These are phyloP conservation scores for Parathielavia appendiculata DNA, from an alignment of 495 filamentous ascomycete species.

Conservation along the genomic window DNA sequence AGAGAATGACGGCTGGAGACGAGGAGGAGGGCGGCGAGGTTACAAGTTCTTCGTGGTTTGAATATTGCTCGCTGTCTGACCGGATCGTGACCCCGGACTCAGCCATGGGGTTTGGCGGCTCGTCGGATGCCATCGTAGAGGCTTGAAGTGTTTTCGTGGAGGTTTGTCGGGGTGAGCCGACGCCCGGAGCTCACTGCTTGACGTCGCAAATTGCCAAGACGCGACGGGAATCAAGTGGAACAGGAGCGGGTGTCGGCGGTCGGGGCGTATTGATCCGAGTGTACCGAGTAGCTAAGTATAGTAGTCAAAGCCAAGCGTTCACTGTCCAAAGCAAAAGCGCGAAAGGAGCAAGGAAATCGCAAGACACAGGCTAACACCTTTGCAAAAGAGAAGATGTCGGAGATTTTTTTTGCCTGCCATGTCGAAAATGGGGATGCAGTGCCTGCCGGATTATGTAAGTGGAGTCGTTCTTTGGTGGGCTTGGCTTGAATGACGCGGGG, in stretches of 20 bases:
- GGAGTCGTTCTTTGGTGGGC: conserved; percentile 3
- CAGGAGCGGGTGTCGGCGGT: no score
- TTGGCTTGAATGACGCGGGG: conserved; percentile 12
- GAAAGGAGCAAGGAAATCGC: no score
- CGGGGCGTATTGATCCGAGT: background rate
- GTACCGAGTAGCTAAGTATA: background rate
- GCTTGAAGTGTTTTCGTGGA: background rate
- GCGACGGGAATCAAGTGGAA: background rate
- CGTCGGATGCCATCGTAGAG: conserved; percentile 42
- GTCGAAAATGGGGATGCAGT: no score
- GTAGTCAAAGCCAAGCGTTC: no score
- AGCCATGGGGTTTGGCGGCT: conserved; percentile 58
- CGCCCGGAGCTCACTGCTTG: conserved; percentile 1
- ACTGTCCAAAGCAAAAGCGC: no score
- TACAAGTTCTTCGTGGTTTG: conserved; percentile 60
- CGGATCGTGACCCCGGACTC: conserved; percentile 80
- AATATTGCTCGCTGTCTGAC: conserved; percentile 88
- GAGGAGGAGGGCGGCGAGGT: conserved; percentile 58
- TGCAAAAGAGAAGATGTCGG: no score
- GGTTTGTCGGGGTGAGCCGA: background rate
- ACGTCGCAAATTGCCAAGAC: background rate
- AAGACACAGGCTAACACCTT: no score
- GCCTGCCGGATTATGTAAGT: conserved; percentile 14
- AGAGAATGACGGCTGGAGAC: conserved; percentile 73
- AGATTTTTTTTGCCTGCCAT: no score